Evolutionary conservation across 2,329 filamentous ascomycete genomes (phyloP), one percentile per base, ranked within the genome.

Genomic region (Clathrospora elynae): DNA sequence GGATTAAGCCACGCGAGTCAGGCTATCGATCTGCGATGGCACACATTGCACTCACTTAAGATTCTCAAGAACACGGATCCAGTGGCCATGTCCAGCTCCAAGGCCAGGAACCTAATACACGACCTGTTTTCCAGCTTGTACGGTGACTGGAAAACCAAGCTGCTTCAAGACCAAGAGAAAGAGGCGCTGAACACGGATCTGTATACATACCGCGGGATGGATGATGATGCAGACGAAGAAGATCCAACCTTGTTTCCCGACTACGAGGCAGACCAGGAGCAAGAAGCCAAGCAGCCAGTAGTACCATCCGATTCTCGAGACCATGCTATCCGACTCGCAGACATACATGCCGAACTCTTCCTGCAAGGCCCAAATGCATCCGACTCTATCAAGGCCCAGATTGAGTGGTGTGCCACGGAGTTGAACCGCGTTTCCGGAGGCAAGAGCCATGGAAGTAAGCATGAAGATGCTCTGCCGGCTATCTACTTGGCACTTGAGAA

Each of bases 121-220:
- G 78, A 81, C 53, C 78, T 84, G 12, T 83, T 96, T 48, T 81
- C 87, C 37, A 76, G 75, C 11, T 85, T 95, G 60, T 95, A 91
- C 61, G 73, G 83, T 11, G 79, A 90, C 35, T 99, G 92, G 91
- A 88, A 83, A 55, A 79, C 81, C 35, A 86, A 86, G 62, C 80
- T 96, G 2, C 81, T 86, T 38, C 77, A 83, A 13, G 91, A 96
- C 52, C 86, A 89, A 58, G 83, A 85, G 57, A 82, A 87, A 32
- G 84, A 87, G 55, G 85, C 87, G 12, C 79, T 82, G 18, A 88
- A 86, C 49, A 83, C 81, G 4, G 90, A 87, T 50, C 71, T 95
- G 25, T 99, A 95, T 70, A 85, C 84, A 13, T 96, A 93, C 72
- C 83, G 84, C 51, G 92, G 91, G 20, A 85, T 84, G 25, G 87